These are phyloP conservation scores for Alectoria sarmentosa DNA, from an alignment of 495 filamentous ascomycete genomes.

Conservation along the genomic window DNA sequence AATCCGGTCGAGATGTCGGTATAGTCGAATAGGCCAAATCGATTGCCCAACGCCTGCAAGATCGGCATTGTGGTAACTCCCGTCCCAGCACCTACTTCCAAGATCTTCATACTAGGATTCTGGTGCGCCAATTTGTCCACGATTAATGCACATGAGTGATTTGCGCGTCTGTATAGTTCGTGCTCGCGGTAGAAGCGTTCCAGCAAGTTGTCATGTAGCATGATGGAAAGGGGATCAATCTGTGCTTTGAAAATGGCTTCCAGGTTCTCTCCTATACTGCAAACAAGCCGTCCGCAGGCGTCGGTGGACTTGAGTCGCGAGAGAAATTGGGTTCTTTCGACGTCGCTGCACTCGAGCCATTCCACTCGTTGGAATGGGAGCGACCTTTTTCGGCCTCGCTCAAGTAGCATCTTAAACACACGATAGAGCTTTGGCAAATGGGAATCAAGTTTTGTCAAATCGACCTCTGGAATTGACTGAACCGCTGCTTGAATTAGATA, in stretches of 20 bases:
- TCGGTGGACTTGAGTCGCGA: not conserved
- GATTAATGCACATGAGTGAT: not conserved
- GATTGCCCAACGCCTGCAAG: too few relatives aligned
- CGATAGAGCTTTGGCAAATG: conserved; percentile 12
- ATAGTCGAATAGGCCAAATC: too few relatives aligned
- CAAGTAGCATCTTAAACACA: not conserved
- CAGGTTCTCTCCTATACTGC: not conserved
- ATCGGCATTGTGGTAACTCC: too few relatives aligned
- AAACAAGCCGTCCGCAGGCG: not conserved
- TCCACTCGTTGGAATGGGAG: not conserved
- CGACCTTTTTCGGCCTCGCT: not conserved
- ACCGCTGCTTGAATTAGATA: conserved; percentile 15
- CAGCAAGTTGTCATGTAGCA: not conserved
- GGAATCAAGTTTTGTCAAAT: not conserved
- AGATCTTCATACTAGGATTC: conserved; percentile 33
- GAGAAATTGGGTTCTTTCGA: not conserved
- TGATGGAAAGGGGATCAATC: not conserved
- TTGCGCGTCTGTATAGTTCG: too few relatives aligned
- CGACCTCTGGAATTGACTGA: not conserved
- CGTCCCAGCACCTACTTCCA: conserved; percentile 46
- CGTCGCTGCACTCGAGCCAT: not conserved
- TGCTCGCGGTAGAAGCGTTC: not conserved
- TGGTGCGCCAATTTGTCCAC: conserved; percentile 29
- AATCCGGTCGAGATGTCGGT: too few relatives aligned
- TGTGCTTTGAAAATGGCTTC: not conserved